Evolutionary conservation across 2,329 filamentous ascomycete species (phyloP), one percentile per base, ranked within the genome.

Genomic region (Monosporascus cannonballus): DNA sequence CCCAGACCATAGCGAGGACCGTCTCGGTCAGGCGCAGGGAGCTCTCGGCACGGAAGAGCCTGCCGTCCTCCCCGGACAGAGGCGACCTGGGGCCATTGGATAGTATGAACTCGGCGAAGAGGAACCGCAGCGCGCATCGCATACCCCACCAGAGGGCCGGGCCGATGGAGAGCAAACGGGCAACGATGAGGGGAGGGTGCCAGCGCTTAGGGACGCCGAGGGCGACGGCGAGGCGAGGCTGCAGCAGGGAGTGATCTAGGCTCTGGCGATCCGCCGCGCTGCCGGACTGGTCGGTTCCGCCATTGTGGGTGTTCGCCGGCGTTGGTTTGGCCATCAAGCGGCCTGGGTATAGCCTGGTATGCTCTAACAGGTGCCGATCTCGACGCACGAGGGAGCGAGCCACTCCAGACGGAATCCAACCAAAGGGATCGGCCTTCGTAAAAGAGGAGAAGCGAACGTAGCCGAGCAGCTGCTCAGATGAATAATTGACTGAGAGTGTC

Each of bases 211-310:
- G 84, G 17, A 94, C 82, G 49, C 89, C 88, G 47, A 93, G 78
- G 34, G 90, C 80, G 61, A 91, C 87, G 57, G 89, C 89, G 52
- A 93, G 83, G 52, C 88, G 87, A 14, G 89, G 89, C 64, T 91
- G 87, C 44, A 90, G 76, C 50, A 85, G 73, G 17, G 79, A 66
- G 25, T 62, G 59, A 54, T 61, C 53, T 47, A 66, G 63, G 50
- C 59, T 54, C 22, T 62, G 50, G 37, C 54, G n/a, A 25, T 47
- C 18, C 14, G 42, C 42, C 22, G 42, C 30, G 42, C 22, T 30
- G 30, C 30, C 48, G 25, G 52, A 38, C 50, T 54, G 55, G 37
- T 53, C 45, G 36, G 45, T 46, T 53, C 42, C 25, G 53, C 51
- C 51, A 54, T 57, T 56, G 46, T 48, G 54, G 50, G 27, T 46